Base-by-base conservation (phyloP, 1,284 basidiomycete genomes). In the Peniophora sp. region DNA sequence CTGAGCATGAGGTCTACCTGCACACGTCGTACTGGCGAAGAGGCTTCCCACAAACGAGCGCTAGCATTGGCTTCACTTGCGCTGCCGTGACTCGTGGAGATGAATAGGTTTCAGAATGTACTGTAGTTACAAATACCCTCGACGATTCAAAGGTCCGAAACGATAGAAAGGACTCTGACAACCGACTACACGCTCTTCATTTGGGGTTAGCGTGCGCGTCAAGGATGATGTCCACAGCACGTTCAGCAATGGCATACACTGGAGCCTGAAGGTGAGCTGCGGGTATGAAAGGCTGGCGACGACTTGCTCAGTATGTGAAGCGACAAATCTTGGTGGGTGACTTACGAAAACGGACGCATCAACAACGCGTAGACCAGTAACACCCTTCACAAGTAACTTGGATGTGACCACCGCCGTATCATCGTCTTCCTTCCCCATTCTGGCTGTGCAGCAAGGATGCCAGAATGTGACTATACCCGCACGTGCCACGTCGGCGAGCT, bases 321-420 rank as follows among this genome's bases (percentile, higher is more conserved):
- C 12, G n/a, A 43, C 16, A 11, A 41, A 19, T 11, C 6, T 12
- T 8, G 45, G 16, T n/a, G 8, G 38, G 16, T 10, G 1, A 58
- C 57, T 52, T 36, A 63, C 62, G 57, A 71, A 69, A 24, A 66
- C 55, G 36, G 63, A 65, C 1, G 70, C 69, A 49, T 72, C 70
- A 17, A 70, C 67, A 16, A 72, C 59, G 2, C 70, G 57, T 27
- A 72, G 52, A 1, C 61, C 61, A 2, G 54, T 49, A 2, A 61
- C 60, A 12, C 69, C 68, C 47, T 71, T 66, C 16, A 73, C 66
- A 6, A 49, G 53, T 34, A 73, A 56, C 39, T 59, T 45, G 1
- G 64, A 55, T 53, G 71, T 68, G 3, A 71, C 59, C 9, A 71
- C 71, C 9, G 16, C 62, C 62, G 52, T 55, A 55, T 8, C 43